These are phyloP conservation scores for Rhizopus delemar DNA, from an alignment of 371 early-diverging fungal species.

Conservation along the genomic window DNA sequence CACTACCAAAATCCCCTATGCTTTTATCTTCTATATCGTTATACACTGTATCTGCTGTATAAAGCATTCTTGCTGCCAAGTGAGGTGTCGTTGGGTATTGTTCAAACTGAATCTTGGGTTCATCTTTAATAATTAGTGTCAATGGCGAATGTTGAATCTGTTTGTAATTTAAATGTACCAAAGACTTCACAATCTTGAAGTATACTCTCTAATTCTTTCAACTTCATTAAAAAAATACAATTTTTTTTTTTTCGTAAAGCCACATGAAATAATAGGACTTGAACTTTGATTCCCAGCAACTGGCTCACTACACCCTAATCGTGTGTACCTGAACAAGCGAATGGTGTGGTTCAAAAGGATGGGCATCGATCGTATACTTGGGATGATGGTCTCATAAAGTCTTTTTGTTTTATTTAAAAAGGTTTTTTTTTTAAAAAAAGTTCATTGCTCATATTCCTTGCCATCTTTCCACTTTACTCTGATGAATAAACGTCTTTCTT, in stretches of 20 bases:
- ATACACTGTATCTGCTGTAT: constrained; percentile 76
- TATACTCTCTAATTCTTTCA: constrained; percentile 74
- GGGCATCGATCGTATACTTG: no score
- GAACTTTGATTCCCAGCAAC: background rate
- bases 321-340: background rate
- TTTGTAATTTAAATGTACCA: constrained; percentile 34
- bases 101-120: constrained; percentile 81
- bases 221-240: constrained; percentile 57
- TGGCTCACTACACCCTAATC: background rate
- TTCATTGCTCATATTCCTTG: no score
- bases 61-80: constrained; percentile 79
- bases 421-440: no score
- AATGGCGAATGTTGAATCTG: background rate
- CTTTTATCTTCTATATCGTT: constrained; percentile 77
- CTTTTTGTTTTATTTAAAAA: no score
- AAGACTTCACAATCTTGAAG: constrained; percentile 76
- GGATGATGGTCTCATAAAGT: no score
- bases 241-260: background rate
- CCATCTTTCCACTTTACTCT: no score
- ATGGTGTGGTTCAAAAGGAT: background rate
- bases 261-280: background rate
- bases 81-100: constrained; percentile 89
- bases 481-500: no score
- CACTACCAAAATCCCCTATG: constrained; percentile 82
- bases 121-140: constrained; percentile 30